Evolutionary conservation across 2,329 filamentous ascomycete genomes (phyloP).

Genomic region (Penicillium sp.): DNA sequence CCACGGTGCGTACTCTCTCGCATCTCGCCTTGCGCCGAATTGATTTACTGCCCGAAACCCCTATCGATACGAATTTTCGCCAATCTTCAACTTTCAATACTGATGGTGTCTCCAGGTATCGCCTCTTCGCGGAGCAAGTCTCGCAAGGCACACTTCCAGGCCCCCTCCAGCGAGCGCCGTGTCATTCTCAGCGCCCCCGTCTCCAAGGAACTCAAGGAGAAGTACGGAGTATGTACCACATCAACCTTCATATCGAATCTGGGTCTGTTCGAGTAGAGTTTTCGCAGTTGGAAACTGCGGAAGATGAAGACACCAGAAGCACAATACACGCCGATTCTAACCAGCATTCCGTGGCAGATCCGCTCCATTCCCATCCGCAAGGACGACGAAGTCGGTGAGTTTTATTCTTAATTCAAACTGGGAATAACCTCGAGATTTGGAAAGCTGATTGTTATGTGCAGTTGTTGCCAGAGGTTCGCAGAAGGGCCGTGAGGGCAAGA

Average conservation of each 20-base stretch:
- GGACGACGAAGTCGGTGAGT: constrained; percentile 74
- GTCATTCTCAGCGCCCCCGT: constrained; percentile 96
- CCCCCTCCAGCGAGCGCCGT: constrained; percentile 90
- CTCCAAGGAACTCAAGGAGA: constrained; percentile 95
- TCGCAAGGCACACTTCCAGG: constrained; percentile 96
- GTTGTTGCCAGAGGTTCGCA: constrained; percentile 85
- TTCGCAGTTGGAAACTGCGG: not conserved
- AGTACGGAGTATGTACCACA: constrained; percentile 80
- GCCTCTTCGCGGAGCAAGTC: constrained; percentile 92
- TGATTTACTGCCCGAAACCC: constrained; percentile 4
- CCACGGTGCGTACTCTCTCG: constrained; percentile 19
- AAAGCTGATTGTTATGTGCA: constrained; percentile 11
- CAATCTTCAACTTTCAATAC: constrained; percentile 8
- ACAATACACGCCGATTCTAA: constrained; percentile 12
- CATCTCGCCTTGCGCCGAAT: constrained; percentile 1
- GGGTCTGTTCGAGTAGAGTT: constrained; percentile 10
- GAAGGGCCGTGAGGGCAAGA: constrained; percentile 98
- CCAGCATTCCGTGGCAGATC: constrained; percentile 56
- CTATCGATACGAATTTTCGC: constrained; percentile 6
- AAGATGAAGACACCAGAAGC: not conserved
- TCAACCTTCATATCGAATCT: constrained; percentile 8
- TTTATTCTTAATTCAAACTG: not conserved
- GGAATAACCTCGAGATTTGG: not conserved
- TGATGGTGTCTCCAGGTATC: constrained; percentile 30
- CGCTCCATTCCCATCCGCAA: constrained; percentile 96